Evolutionary conservation across 2,329 filamentous ascomycete genomes (phyloP).

Genomic region (Scedosporium minutisporum): DNA sequence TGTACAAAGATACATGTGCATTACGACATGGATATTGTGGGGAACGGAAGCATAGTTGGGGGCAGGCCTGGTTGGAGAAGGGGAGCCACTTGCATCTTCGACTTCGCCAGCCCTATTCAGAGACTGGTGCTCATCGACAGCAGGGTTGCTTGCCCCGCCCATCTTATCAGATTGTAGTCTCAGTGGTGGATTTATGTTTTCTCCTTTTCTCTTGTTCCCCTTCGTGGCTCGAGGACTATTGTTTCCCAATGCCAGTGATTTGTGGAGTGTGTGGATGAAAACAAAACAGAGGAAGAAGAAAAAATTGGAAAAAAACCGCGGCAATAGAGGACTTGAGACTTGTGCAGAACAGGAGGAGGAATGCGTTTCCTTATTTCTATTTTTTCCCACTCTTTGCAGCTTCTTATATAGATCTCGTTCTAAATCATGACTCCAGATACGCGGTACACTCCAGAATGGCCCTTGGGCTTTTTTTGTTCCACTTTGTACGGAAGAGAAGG

Average conservation of each 20-base stretch:
- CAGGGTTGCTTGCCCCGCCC: not conserved
- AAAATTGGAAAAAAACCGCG: not conserved
- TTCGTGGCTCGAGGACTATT: not conserved
- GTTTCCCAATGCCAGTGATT: not conserved
- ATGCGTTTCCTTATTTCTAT: not conserved
- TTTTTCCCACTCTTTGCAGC: not conserved
- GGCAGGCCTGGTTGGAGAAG: not conserved
- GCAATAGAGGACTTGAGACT: not conserved
- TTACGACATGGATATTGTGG: not conserved
- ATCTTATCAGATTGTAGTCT: not conserved
- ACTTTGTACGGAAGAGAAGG: not conserved
- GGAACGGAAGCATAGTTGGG: not conserved
- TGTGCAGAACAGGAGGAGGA: not conserved
- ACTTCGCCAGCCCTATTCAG: slow-evolving; percentile 33
- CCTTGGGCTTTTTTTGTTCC: not conserved
- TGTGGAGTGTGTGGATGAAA: not conserved
- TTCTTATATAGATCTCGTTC: slow-evolving; percentile 2
- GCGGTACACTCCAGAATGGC: slow-evolving; percentile 5
- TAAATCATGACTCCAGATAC: slow-evolving; percentile 4
- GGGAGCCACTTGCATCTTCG: slow-evolving; percentile 30
- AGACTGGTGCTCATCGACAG: not conserved
- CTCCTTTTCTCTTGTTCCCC: not conserved
- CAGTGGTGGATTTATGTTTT: not conserved
- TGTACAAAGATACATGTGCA: not conserved
- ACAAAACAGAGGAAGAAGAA: not conserved